A percentile compares a stretch with the other conserved stretches of the same genome.
These are phyloP conservation scores for Knoxdaviesia proteae DNA, from an alignment of 2,329 filamentous ascomycete species.

Conservation along the genomic window DNA sequence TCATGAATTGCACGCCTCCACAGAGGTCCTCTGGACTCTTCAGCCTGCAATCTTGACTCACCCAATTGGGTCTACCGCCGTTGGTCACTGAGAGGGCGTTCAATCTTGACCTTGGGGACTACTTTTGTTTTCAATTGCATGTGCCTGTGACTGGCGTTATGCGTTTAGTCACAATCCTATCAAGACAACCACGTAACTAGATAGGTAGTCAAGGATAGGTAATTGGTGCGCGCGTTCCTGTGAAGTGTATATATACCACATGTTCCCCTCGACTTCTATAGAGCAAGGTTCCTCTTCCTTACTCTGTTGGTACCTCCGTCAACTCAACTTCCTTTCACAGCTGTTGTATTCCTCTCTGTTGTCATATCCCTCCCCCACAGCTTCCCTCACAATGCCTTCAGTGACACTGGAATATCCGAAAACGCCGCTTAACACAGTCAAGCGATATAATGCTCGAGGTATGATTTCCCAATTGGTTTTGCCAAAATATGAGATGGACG, in stretches of 20 bases:
- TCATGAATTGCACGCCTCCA: too few relatives aligned
- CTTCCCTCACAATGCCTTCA: too few relatives aligned
- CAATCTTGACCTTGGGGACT: too few relatives aligned
- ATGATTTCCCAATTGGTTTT: too few relatives aligned
- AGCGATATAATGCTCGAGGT: slow-evolving; percentile 23
- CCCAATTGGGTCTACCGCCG: too few relatives aligned
- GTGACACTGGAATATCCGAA: slow-evolving; percentile 30
- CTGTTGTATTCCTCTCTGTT: slow-evolving; percentile 14
- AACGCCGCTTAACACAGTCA: slow-evolving; percentile 35
- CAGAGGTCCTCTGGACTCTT: too few relatives aligned
- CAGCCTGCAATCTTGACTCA: too few relatives aligned
- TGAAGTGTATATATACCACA: not conserved
- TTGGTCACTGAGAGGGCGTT: too few relatives aligned
- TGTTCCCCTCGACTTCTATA: not conserved
- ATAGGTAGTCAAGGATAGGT: not conserved
- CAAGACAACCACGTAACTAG: not conserved
- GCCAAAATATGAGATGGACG: too few relatives aligned
- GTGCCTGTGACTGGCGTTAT: too few relatives aligned
- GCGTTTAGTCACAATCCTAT: not conserved
- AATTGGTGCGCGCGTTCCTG: not conserved
- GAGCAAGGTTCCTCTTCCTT: not conserved
- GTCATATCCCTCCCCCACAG: too few relatives aligned
- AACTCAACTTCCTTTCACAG: not conserved
- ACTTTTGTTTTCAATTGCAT: too few relatives aligned
- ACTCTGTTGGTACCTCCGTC: not conserved